A percentile compares a stretch with the other conserved stretches of the same genome.
Evolutionary conservation across 164 flowering plant genomes (phyloP).

Genomic region (Hamamelis virginiana): DNA sequence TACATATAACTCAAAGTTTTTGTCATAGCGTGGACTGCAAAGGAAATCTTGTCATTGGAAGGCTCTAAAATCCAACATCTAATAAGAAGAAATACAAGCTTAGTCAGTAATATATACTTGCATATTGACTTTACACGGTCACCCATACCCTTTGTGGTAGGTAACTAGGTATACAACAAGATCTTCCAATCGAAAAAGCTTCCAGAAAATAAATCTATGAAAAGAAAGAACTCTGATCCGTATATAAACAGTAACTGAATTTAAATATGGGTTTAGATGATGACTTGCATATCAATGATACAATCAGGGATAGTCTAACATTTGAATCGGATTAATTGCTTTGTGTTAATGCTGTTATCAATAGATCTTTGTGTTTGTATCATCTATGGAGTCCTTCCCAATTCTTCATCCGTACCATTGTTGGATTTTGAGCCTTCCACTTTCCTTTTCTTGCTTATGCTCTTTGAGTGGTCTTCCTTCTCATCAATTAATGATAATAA

Average conservation of each 20-base stretch:
- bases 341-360: not conserved
- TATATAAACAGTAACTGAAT: not conserved
- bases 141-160: not conserved
- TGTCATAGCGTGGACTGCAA: too few species aligned
- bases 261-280: not conserved
- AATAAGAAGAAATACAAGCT: too few species aligned
- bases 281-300: not conserved
- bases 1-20: too few species aligned
- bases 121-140: not conserved
- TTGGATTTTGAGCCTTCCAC: constrained; percentile 24
- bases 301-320: not conserved
- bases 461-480: constrained; percentile 31
- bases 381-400: constrained; percentile 19
- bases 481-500: constrained; percentile 44
- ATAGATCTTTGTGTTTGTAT: constrained; percentile 23
- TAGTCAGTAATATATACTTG: too few species aligned
- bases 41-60: too few species aligned
- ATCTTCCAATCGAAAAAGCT: not conserved
- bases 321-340: not conserved
- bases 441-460: constrained; percentile 32
- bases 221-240: not conserved
- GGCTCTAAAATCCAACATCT: too few species aligned
- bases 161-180: too few species aligned
- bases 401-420: constrained; percentile 26
- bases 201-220: not conserved